Conservation (phyloP, 257 asterid genomes). For the Gentiana macrophylla region DNA sequence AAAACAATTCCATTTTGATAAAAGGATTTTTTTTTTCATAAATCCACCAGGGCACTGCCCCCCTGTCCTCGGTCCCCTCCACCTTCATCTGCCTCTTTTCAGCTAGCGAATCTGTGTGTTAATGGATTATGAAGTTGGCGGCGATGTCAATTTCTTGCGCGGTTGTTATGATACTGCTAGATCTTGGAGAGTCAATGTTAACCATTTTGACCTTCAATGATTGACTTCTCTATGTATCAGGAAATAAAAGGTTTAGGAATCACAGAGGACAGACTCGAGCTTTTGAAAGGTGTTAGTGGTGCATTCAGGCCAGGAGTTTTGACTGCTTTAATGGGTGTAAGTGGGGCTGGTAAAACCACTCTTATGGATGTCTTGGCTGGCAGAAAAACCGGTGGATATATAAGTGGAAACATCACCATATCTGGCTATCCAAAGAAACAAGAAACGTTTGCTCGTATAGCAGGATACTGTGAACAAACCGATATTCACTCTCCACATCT, state of each 20-base stretch:
- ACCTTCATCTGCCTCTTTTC: neutral
- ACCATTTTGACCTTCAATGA: neutral
- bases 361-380: conserved; percentile 21
- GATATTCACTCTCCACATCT: conserved; percentile 20
- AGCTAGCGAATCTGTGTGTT: too few species aligned
- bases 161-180: too few species aligned
- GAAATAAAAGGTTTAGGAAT: conserved; percentile 16
- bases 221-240: neutral
- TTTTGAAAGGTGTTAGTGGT: conserved; percentile 19
- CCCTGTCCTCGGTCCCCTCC: neutral
- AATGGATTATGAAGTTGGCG: neutral
- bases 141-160: too few species aligned
- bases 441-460: conserved; percentile 18
- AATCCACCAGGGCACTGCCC: neutral
- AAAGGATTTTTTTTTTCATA: neutral
- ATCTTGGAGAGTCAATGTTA: too few species aligned
- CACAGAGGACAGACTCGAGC: conserved; percentile 10
- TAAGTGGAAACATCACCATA: conserved; percentile 13
- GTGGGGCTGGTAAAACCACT: conserved; percentile 22
- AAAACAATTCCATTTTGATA: neutral
- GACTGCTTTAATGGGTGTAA: conserved; percentile 21
- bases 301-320: conserved; percentile 21
- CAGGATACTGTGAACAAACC: conserved; percentile 23
- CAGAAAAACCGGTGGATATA: conserved; percentile 21
- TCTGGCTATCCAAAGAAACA: conserved; percentile 19